Evolutionary conservation across 169 alveolate species (phyloP).

Genomic region (Perkinsus olseni): DNA sequence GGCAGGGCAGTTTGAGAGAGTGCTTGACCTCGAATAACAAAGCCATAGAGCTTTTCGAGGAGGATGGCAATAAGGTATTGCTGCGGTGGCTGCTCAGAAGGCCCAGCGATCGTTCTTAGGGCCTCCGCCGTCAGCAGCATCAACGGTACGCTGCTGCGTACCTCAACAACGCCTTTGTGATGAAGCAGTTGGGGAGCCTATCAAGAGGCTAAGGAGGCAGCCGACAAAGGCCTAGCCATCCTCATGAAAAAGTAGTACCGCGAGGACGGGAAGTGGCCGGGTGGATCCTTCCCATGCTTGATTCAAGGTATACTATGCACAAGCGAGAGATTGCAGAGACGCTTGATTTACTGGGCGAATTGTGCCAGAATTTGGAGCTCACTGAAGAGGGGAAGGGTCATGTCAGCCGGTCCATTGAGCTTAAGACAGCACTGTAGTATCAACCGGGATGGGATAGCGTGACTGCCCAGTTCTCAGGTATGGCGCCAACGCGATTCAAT

Average conservation of each 20-base stretch:
- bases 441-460: too few species aligned
- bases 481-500: not conserved
- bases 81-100: not conserved
- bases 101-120: not conserved
- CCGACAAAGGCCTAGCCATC: not conserved
- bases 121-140: not conserved
- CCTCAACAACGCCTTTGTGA: not conserved
- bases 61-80: not conserved
- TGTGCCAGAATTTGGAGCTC: not conserved
- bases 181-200: not conserved
- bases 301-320: not conserved
- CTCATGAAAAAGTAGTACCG: not conserved
- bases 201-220: not conserved
- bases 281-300: not conserved
- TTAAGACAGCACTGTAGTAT: not conserved
- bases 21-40: not conserved
- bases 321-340: not conserved
- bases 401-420: not conserved
- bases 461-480: not conserved
- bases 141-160: not conserved
- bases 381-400: not conserved
- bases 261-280: not conserved
- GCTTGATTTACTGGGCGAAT: not conserved
- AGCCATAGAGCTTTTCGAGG: not conserved
- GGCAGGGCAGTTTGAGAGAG: not conserved